Evolutionary conservation across 2,329 filamentous ascomycete genomes (phyloP).

Genomic region (Chrysoporthe puriensis): DNA sequence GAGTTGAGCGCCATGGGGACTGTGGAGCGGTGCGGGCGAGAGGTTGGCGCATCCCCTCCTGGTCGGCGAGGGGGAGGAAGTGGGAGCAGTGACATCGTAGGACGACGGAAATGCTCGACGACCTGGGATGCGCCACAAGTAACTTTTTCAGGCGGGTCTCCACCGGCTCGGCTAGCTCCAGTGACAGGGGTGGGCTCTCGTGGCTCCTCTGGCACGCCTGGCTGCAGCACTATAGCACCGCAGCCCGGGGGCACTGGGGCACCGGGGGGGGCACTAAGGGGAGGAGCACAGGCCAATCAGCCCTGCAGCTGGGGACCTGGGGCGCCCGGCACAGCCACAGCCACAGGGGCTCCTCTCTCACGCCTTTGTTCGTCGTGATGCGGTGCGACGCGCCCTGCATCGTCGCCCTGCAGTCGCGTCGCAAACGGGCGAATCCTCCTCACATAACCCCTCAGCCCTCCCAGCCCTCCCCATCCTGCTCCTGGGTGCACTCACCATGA

Average conservation of each 20-base stretch:
- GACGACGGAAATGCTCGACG: constrained; percentile 12
- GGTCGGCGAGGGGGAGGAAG: background rate
- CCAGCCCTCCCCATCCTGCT: background rate
- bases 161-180: background rate
- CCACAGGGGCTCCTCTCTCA: constrained; percentile 1
- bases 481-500: background rate
- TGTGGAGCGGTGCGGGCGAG: constrained; percentile 3
- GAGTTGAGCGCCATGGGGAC: constrained; percentile 41
- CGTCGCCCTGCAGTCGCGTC: background rate
- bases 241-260: background rate
- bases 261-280: background rate
- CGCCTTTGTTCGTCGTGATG: background rate
- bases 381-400: background rate
- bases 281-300: background rate
- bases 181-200: constrained; percentile 1
- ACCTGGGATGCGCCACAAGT: constrained; percentile 10
- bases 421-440: background rate
- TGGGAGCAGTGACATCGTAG: constrained; percentile 1
- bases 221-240: background rate
- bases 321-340: background rate
- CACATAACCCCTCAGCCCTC: background rate
- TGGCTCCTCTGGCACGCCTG: background rate
- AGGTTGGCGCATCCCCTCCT: constrained; percentile 26
- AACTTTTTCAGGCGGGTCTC: constrained; percentile 29
- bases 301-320: background rate